Conservation (phyloP, 306 rosid genomes). For the Cucumis hystrix region DNA sequence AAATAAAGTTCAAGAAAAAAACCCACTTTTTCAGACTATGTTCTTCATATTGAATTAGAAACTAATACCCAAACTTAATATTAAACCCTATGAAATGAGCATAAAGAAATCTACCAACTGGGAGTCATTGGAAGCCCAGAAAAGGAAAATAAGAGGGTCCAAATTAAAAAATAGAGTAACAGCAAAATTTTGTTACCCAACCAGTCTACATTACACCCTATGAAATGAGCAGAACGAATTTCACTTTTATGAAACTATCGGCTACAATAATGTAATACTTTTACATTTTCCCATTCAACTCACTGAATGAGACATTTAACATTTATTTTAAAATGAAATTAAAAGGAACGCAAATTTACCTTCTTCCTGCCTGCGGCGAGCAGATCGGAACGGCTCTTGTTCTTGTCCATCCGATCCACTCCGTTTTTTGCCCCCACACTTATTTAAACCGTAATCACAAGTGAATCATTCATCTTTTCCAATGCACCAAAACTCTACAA, state of each 20-base stretch:
- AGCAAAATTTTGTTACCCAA: neutral
- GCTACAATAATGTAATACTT: neutral
- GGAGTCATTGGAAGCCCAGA: neutral
- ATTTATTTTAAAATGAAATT: neutral
- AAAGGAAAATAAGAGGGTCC: neutral
- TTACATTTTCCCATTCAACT: neutral
- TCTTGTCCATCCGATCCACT: constrained; percentile 78
- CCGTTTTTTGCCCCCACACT: constrained; percentile 36
- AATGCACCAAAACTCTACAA: neutral
- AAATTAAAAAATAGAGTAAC: neutral
- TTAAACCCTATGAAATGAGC: neutral
- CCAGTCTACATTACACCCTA: neutral
- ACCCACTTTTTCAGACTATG: neutral
- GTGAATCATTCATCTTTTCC: constrained; percentile 22
- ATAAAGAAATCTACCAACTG: neutral
- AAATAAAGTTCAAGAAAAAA: neutral
- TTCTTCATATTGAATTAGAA: neutral
- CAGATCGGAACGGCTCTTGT: constrained; percentile 85
- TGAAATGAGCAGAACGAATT: neutral
- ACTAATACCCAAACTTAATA: neutral
- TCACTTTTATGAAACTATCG: neutral
- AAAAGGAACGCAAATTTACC: constrained; percentile 23
- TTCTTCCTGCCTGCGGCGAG: constrained; percentile 79
- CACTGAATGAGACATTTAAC: neutral
- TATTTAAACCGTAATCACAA: constrained; percentile 16